These are phyloP conservation scores for Agrocybe pediades DNA, from an alignment of 768 basidiomycete species.

Conservation along the genomic window DNA sequence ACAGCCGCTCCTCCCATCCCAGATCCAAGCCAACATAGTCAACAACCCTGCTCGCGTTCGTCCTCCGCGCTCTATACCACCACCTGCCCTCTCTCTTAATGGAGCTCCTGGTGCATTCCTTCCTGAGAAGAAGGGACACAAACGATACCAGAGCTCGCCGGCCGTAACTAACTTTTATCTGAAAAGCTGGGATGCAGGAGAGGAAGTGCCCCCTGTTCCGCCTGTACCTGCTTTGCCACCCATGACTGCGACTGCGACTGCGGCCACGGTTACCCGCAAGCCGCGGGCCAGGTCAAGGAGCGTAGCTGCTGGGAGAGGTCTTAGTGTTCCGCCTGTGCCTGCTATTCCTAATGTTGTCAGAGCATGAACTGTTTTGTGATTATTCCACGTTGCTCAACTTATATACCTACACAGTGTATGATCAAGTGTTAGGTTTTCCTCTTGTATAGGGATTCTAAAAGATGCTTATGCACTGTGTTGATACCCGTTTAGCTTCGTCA, in stretches of 20 bases:
- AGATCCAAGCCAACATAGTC: background rate
- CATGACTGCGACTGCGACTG: background rate
- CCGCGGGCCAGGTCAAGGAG: background rate
- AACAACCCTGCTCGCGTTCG: background rate
- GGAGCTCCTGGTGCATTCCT: background rate
- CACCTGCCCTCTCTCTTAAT: background rate
- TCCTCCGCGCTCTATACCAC: background rate
- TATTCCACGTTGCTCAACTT: no score
- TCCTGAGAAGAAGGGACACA: conserved; percentile 6
- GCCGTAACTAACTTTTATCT: conserved; percentile 6
- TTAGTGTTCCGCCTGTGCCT: background rate
- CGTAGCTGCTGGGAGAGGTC: background rate
- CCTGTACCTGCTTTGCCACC: conserved; percentile 10
- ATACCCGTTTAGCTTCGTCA: no score
- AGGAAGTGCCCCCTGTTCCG: conserved; percentile 10
- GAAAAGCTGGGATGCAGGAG: conserved; percentile 5
- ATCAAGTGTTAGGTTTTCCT: background rate
- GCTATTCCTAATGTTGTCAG: background rate
- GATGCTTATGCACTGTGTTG: no score
- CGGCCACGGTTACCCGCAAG: no score
- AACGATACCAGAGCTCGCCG: conserved; percentile 13
- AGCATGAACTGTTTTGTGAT: background rate
- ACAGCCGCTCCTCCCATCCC: background rate
- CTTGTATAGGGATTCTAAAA: no score
- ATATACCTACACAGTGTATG: background rate